These are phyloP conservation scores for Suillus sp. DNA, from an alignment of 768 basidiomycete species.

Conservation along the genomic window DNA sequence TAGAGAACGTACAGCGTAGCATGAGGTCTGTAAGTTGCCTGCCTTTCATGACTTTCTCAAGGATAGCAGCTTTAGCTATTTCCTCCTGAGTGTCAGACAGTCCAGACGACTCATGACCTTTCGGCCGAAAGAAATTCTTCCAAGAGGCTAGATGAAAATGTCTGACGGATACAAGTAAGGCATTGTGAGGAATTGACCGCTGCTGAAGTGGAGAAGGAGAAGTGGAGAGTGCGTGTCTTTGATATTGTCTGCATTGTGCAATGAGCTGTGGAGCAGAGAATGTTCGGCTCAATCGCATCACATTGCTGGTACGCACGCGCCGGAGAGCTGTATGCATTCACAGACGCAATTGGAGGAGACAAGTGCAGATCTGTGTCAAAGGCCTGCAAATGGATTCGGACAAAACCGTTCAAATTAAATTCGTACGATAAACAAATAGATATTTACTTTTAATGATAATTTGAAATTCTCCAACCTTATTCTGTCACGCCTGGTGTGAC, in stretches of 20 bases:
- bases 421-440: slow-evolving; percentile 15
- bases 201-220: slow-evolving; percentile 2
- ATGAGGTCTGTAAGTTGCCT: slow-evolving; percentile 88
- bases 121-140: slow-evolving; percentile 28
- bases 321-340: slow-evolving; percentile 38
- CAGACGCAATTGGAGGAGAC: slow-evolving; percentile 9
- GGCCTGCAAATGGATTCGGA: slow-evolving; percentile 20
- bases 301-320: slow-evolving; percentile 35
- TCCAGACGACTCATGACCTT: not conserved
- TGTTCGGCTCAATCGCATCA: slow-evolving; percentile 28
- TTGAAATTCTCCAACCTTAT: slow-evolving; percentile 23
- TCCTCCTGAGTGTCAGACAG: slow-evolving; percentile 60
- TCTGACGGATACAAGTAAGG: slow-evolving; percentile 4
- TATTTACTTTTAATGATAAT: slow-evolving; percentile 16
- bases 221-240: not conserved
- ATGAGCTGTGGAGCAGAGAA: slow-evolving; percentile 5
- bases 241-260: not conserved
- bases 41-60: slow-evolving; percentile 86
- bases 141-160: slow-evolving; percentile 26
- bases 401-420: slow-evolving; percentile 7
- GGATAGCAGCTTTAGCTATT: slow-evolving; percentile 66
- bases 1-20: slow-evolving; percentile 74
- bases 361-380: slow-evolving; percentile 20
- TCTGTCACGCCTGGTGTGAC: slow-evolving; percentile 8
- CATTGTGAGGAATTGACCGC: not conserved